Conservation (phyloP, 1,139 yeast species). For the Scheffersomyces cryptocercus region DNA sequence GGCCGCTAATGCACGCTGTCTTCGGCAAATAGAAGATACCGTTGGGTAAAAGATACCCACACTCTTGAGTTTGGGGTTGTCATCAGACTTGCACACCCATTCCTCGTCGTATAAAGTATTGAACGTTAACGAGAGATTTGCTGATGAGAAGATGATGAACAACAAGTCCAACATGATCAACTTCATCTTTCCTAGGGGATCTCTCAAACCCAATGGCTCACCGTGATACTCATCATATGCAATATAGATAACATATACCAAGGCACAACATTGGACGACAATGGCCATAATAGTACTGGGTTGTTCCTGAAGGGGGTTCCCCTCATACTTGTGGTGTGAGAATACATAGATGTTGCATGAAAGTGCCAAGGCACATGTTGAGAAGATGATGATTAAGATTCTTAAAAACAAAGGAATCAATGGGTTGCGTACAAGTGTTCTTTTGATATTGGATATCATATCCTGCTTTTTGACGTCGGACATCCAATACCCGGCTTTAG, state of each 20-base stretch:
- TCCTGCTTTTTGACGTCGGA: constrained; percentile 62
- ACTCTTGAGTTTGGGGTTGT: constrained; percentile 22
- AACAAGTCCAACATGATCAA: constrained; percentile 75
- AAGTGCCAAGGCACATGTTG: constrained; percentile 63
- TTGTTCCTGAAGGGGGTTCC: constrained; percentile 62
- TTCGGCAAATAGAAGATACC: constrained; percentile 60
- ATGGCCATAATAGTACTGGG: constrained; percentile 93
- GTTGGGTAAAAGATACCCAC: constrained; percentile 29
- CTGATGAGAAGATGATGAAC: constrained; percentile 90
- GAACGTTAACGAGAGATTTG: constrained; percentile 82
- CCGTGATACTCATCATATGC: constrained; percentile 91
- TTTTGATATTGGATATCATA: constrained; percentile 41
- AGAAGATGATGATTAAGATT: constrained; percentile 62
- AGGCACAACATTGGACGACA: constrained; percentile 76
- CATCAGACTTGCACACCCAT: constrained; percentile 69
- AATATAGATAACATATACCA: constrained; percentile 75
- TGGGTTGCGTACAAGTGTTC: constrained; percentile 71
- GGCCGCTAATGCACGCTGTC: constrained; percentile 78
- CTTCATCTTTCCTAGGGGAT: constrained; percentile 79
- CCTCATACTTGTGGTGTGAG: constrained; percentile 42
- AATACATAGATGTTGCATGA: constrained; percentile 63
- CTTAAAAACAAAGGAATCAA: constrained; percentile 78
- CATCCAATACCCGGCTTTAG: constrained; percentile 70
- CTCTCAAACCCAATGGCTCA: constrained; percentile 84
- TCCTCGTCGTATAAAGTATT: constrained; percentile 76